Evolutionary conservation across 768 basidiomycete species (phyloP).

Genomic region (Kwoniella europaea): DNA sequence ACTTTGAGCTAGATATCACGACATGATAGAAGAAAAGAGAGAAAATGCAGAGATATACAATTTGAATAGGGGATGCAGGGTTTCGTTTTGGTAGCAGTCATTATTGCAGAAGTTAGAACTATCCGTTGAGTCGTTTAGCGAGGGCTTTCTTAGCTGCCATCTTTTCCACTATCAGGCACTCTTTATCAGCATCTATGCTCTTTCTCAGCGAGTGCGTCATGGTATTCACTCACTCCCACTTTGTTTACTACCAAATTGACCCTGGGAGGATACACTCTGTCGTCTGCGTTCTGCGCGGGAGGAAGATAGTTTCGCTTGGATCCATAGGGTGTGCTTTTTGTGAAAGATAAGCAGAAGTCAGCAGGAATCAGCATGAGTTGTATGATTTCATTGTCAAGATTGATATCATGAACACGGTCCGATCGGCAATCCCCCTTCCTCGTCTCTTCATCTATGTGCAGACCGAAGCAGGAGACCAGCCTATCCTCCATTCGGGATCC

Average conservation of each 20-base stretch:
- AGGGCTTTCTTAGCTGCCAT: constrained; percentile 33
- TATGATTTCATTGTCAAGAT: no score
- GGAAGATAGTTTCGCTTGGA: constrained; percentile 27
- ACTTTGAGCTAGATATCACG: neutral
- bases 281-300: constrained; percentile 22
- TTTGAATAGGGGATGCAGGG: neutral
- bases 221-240: constrained; percentile 24
- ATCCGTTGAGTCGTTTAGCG: constrained; percentile 26
- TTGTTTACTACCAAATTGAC: constrained; percentile 25
- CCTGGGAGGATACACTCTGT: constrained; percentile 11
- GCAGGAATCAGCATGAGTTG: neutral
- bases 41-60: neutral
- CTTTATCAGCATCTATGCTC: no score
- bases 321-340: constrained; percentile 22
- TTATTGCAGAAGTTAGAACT: neutral
- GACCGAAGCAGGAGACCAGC: no score
- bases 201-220: no score
- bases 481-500: no score
- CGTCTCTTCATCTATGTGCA: neutral
- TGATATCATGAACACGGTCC: no score
- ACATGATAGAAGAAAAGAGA: neutral
- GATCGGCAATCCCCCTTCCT: neutral
- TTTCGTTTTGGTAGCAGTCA: neutral
- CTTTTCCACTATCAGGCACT: constrained; percentile 23
- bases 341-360: neutral